Evolutionary conservation across 2,329 filamentous ascomycete species (phyloP), one percentile per base, ranked within the genome.

Genomic region (Helminthosporium solani): DNA sequence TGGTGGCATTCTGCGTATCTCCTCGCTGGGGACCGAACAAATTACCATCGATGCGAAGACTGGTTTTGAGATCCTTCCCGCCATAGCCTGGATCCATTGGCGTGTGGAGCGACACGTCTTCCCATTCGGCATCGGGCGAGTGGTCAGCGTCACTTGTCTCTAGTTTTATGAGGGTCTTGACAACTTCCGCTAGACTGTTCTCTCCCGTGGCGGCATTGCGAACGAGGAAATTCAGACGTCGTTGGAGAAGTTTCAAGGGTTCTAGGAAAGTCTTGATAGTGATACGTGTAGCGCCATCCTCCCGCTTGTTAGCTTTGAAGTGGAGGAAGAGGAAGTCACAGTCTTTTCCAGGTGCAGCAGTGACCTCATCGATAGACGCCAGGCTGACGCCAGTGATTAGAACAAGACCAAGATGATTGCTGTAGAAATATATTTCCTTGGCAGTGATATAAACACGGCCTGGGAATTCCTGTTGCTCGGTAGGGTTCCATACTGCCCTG

Each of bases 241-340:
- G 81, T 62, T 96, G 88, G 4, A 99, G 78, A 5, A 97, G 78
- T 51, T 83, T 82, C 34, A 96, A 76, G 19, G 94, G 87, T 58
- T 97, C 92, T 19, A 99, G 76, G 74, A 96, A 99, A 0, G 89
- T 88, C 73, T 96, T 97, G 64, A 99, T 83, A 0, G 88, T 92
- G 48, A 97, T 82, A 42, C 89, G 80, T 3, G 85, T 84, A 38
- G 85, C 85, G 11, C 81, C 84, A 34, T 78, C 77, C 49, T 79
- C 81, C 47, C 82, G 81, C 44, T 80, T 80, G 34, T 75, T 75
- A 39, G 85, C 79, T 59, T 86, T 84, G 42, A 86, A 78, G 63
- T 96, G 91, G 31, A 99, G 72, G 66, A 90, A 95, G 23, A 97
- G 80, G 67, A 91, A 95, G 71, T 99, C 94, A 64, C 90, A 96